Percentiles rank a stretch among this genome's conserved stretches.
Conservation (phyloP, 306 rosid species). For the Sophora flavescens region DNA sequence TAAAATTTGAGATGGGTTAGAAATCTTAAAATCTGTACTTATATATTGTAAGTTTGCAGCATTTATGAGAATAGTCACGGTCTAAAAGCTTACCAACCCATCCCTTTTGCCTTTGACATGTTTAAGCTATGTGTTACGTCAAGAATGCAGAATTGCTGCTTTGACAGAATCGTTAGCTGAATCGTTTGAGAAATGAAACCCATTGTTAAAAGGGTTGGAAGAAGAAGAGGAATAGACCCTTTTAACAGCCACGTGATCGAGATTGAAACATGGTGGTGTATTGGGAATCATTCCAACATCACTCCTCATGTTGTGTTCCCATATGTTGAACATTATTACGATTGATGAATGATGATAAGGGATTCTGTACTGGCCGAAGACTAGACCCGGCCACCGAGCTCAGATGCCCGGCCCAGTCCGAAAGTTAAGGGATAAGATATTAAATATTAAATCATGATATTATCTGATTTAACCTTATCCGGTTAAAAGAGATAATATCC, state of each 20-base stretch:
- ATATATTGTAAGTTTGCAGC: not conserved
- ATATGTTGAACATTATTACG: constrained; percentile 25
- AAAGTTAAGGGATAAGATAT: too few species aligned
- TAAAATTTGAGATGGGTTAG: not conserved
- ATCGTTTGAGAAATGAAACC: constrained; percentile 34
- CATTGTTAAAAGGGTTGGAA: constrained; percentile 47
- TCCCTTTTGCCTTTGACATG: not conserved
- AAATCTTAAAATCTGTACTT: constrained; percentile 6
- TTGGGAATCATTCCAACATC: constrained; percentile 38
- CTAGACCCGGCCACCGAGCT: too few species aligned
- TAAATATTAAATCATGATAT: too few species aligned
- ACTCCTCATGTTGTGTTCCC: constrained; percentile 39
- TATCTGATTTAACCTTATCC: too few species aligned
- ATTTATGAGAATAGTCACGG: not conserved
- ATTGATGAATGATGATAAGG: not conserved
- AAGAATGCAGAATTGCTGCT: too few species aligned
- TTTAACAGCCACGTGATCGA: constrained; percentile 31
- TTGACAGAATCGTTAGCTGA: constrained; percentile 37
- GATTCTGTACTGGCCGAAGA: too few species aligned
- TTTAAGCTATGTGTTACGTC: not conserved
- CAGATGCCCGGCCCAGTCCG: too few species aligned
- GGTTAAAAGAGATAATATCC: too few species aligned
- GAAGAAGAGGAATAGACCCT: constrained; percentile 46
- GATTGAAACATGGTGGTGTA: constrained; percentile 20
- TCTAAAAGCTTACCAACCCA: not conserved